Evolutionary conservation across 306 rosid genomes (phyloP).

Genomic region (Prinsepia uniflora): DNA sequence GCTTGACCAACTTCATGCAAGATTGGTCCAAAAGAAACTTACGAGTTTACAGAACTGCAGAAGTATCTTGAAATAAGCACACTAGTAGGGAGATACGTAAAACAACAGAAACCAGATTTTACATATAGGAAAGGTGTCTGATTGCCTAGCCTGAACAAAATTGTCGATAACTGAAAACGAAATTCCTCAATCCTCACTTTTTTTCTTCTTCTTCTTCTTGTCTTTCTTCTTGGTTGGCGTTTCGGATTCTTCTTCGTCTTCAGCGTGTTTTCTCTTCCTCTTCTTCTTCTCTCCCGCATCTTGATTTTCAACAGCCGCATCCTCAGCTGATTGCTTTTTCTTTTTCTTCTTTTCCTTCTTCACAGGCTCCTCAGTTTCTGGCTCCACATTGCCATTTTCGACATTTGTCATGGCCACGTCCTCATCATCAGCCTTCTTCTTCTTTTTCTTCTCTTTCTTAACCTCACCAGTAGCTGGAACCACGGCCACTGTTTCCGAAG

Average conservation of each 20-base stretch:
- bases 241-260: constrained; percentile 45
- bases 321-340: constrained; percentile 41
- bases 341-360: constrained; percentile 54
- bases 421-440: constrained; percentile 38
- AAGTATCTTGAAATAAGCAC: constrained; percentile 18
- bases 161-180: constrained; percentile 11
- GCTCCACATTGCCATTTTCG: constrained; percentile 22
- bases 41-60: constrained; percentile 18
- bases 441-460: constrained; percentile 54
- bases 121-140: constrained; percentile 18
- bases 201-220: constrained; percentile 53
- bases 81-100: neutral
- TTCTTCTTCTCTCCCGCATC: constrained; percentile 39
- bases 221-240: constrained; percentile 45
- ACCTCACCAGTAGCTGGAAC: constrained; percentile 22
- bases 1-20: constrained; percentile 13
- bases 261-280: constrained; percentile 49
- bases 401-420: constrained; percentile 21
- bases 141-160: constrained; percentile 37
- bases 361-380: constrained; percentile 27
- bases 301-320: constrained; percentile 26
- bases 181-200: constrained; percentile 30
- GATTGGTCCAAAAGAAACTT: constrained; percentile 13
- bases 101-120: constrained; percentile 24
- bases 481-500: constrained; percentile 25